Percentiles rank a stretch among this genome's conserved stretches.
These are phyloP conservation scores for Beta corolliflora DNA, from an alignment of 179 eudicot genomes.

Conservation along the genomic window DNA sequence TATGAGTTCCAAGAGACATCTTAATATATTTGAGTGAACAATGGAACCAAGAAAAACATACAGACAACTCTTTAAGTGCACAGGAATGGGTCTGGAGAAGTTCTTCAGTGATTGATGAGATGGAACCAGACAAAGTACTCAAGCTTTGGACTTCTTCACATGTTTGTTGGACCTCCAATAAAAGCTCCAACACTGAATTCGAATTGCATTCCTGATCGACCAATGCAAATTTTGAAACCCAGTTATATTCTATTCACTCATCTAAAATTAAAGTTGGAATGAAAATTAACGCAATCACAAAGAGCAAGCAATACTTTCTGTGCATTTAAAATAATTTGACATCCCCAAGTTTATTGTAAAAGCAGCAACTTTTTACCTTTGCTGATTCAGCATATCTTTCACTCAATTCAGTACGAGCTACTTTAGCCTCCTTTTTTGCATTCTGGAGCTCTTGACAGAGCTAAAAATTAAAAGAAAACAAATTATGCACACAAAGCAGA, in stretches of 20 bases:
- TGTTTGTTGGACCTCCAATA: conserved; percentile 57
- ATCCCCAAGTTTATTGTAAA: conserved; percentile 5
- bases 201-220: conserved; percentile 49
- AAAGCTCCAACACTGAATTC: conserved; percentile 48
- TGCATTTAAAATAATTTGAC: conserved; percentile 10
- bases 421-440: conserved; percentile 64
- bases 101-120: conserved; percentile 60
- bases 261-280: neutral
- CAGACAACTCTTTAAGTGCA: conserved; percentile 44
- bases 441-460: conserved; percentile 57
- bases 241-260: neutral
- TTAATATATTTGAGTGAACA: neutral
- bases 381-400: conserved; percentile 29
- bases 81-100: conserved; percentile 43
- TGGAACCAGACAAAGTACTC: conserved; percentile 40
- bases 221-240: conserved; percentile 16
- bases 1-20: neutral
- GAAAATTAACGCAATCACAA: neutral
- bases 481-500: neutral
- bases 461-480: conserved; percentile 33
- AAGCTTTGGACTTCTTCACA: conserved; percentile 58
- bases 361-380: conserved; percentile 38
- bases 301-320: neutral
- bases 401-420: conserved; percentile 48
- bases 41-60: conserved; percentile 39